A percentile compares a stretch with the other conserved stretches of the same genome.
Conservation (phyloP, 176 grass and related monocot genomes). For the Elymus sibiricus region DNA sequence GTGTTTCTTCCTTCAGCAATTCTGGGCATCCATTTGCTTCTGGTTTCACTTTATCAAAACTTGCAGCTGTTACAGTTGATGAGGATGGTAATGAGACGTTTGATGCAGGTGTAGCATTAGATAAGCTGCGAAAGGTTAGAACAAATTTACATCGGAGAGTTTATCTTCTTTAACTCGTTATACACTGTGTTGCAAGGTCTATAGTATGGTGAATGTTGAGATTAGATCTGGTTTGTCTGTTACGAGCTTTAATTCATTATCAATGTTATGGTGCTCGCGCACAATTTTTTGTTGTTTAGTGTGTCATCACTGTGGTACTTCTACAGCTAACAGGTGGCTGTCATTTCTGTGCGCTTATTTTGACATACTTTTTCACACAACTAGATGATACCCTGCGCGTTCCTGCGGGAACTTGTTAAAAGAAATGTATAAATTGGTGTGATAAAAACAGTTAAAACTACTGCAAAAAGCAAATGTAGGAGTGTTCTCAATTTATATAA, state of each 20-base stretch:
- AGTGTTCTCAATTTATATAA: background rate
- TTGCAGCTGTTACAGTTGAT: constrained; percentile 90
- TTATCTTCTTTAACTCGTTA: background rate
- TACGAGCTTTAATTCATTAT: background rate
- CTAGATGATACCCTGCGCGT: background rate
- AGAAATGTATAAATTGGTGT: background rate
- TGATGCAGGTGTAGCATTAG: constrained; percentile 94
- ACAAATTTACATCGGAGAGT: constrained; percentile 11
- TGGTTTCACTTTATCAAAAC: constrained; percentile 89
- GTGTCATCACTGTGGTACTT: constrained; percentile 5
- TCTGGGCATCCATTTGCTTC: constrained; percentile 85
- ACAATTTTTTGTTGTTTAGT: background rate
- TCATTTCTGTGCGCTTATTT: constrained; percentile 18
- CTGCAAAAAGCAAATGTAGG: background rate
- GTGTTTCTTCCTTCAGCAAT: constrained; percentile 51
- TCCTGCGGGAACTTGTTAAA: background rate
- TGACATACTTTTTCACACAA: background rate
- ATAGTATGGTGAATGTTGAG: background rate
- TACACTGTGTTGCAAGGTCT: background rate
- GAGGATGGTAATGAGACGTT: constrained; percentile 96
- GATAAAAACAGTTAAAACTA: background rate
- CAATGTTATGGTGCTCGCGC: background rate
- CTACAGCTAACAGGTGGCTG: background rate
- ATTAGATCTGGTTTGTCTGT: background rate
- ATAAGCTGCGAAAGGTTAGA: constrained; percentile 91